phyloP scores from a whole-genome alignment of 2,329 filamentous ascomycete species.

The Penicillium sp. region DNA sequence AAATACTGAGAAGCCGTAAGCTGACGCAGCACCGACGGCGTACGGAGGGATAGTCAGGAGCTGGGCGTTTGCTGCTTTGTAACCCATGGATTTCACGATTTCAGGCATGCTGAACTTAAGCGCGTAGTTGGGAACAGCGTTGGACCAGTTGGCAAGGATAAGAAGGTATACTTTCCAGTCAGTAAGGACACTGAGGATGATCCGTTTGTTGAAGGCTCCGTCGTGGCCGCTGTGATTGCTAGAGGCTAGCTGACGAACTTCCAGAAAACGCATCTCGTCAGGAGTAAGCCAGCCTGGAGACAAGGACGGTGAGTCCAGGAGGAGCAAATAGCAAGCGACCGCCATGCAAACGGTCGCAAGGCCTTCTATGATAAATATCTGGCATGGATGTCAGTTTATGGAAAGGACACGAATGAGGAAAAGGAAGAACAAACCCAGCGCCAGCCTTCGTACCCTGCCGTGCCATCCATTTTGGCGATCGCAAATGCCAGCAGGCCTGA shows the following conservation, averaged over 20 bases:
- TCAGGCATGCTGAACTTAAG: constrained; percentile 41
- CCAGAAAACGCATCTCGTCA: constrained; percentile 47
- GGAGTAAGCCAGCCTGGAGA: constrained; percentile 40
- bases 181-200: neutral
- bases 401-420: neutral
- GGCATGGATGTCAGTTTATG: neutral
- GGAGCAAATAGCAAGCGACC: constrained; percentile 30
- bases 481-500: constrained; percentile 78
- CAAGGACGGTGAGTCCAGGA: constrained; percentile 43
- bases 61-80: constrained; percentile 37
- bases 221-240: neutral
- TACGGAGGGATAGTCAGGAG: constrained; percentile 37
- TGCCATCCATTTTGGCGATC: constrained; percentile 79
- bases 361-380: constrained; percentile 64
- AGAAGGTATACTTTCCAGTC: constrained; percentile 49
- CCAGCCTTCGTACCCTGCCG: constrained; percentile 40
- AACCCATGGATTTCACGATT: constrained; percentile 48
- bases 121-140: constrained; percentile 42
- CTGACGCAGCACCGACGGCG: constrained; percentile 31
- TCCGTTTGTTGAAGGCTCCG: neutral
- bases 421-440: constrained; percentile 14
- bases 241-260: constrained; percentile 34
- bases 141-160: constrained; percentile 49
- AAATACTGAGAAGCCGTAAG: constrained; percentile 36
- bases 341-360: constrained; percentile 67